Percentiles rank a stretch among this genome's conserved stretches.
Conservation (phyloP, 2,329 filamentous ascomycete genomes). For the Calonectria multiphialidica region DNA sequence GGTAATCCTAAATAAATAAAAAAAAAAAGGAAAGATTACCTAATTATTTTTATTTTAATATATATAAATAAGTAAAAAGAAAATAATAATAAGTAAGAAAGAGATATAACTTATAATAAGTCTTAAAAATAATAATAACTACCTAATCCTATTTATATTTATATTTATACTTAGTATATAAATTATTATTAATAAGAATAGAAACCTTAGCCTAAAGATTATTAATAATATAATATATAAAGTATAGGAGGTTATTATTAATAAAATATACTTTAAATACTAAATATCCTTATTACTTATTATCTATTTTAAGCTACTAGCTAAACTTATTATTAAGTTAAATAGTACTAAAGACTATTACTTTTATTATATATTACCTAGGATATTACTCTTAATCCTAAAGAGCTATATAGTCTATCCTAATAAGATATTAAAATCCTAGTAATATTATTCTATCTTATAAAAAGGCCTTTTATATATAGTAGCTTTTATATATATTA, state of each 20-base stretch:
- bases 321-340: not conserved
- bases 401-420: too few relatives aligned
- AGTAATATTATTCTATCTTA: not conserved
- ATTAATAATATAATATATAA: not conserved
- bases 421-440: not conserved
- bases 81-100: not conserved
- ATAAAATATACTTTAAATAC: not conserved
- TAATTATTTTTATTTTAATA: not conserved
- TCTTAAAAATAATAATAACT: not conserved
- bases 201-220: not conserved
- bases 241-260: not conserved
- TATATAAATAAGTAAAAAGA: not conserved
- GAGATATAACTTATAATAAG: not conserved
- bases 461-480: not conserved
- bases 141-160: not conserved
- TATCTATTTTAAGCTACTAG: not conserved
- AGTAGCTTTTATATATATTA: not conserved
- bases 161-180: slow-evolving; percentile 10
- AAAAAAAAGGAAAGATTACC: not conserved
- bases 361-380: not conserved
- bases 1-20: not conserved
- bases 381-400: not conserved
- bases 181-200: slow-evolving; percentile 4
- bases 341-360: not conserved
- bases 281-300: not conserved